A percentile compares a stretch with the other conserved stretches of the same genome.
These are phyloP conservation scores for Jacaranda copaia DNA, from an alignment of 257 asterid genomes.

Conservation along the genomic window DNA sequence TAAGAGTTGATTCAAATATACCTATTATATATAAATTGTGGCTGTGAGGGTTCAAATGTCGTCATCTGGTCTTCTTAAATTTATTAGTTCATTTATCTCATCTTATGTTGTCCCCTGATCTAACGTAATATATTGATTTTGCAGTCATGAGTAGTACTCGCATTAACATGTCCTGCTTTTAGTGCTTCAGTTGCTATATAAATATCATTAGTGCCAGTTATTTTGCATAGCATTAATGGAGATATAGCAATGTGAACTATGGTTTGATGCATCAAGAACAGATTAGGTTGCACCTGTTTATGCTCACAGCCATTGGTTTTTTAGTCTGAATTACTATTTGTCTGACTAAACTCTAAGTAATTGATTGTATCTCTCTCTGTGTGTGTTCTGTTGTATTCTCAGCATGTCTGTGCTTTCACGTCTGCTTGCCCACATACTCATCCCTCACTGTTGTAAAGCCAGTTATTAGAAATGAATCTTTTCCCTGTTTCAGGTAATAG, in stretches of 20 bases:
- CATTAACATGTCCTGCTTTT: not conserved
- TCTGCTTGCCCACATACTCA: not conserved
- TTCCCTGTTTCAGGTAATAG: conserved; percentile 50
- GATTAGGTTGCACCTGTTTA: not conserved
- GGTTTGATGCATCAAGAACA: not conserved
- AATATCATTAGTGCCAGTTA: not conserved
- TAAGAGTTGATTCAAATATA: not conserved
- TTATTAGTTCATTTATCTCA: not conserved
- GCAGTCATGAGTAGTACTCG: not conserved
- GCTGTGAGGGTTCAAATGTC: not conserved
- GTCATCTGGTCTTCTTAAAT: not conserved
- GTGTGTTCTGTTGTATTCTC: not conserved
- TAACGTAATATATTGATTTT: not conserved
- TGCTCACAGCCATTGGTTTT: not conserved
- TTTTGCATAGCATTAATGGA: not conserved
- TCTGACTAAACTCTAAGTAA: not conserved
- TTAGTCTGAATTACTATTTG: not conserved
- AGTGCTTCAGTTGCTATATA: not conserved
- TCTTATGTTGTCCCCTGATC: not conserved
- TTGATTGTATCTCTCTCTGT: not conserved
- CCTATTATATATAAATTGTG: not conserved
- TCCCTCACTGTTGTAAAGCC: not conserved
- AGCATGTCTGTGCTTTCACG: not conserved
- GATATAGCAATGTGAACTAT: not conserved
- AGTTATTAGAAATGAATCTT: not conserved